phyloP scores from a whole-genome alignment of 2,329 filamentous ascomycete genomes.

The Fulvia fulva region DNA sequence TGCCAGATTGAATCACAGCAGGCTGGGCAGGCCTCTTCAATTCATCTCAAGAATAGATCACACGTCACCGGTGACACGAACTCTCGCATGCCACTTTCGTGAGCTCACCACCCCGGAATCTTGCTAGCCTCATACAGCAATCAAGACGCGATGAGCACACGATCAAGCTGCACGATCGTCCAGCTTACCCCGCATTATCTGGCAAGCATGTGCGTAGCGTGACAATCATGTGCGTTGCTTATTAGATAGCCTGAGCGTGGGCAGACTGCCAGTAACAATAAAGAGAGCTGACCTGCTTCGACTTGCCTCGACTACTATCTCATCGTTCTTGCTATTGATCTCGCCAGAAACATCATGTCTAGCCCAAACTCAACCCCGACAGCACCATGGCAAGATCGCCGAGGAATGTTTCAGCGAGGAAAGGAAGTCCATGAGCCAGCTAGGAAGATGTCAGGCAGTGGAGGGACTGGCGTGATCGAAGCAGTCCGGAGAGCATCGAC shows the following conservation, averaged over 20 bases:
- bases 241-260: neutral
- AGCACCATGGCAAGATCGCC: constrained; percentile 29
- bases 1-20: neutral
- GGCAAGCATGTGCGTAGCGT: neutral
- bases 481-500: constrained; percentile 28
- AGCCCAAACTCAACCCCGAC: neutral
- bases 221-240: constrained; percentile 3
- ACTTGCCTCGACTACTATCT: neutral
- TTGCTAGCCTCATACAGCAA: neutral
- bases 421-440: constrained; percentile 32
- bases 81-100: neutral
- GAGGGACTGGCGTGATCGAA: constrained; percentile 22
- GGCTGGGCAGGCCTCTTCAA: neutral
- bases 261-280: neutral
- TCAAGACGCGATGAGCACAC: neutral
- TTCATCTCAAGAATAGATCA: neutral
- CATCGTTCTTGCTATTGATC: neutral
- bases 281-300: neutral
- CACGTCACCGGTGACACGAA: neutral
- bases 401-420: constrained; percentile 33
- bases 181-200: constrained; percentile 2
- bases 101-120: neutral
- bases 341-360: constrained; percentile 9
- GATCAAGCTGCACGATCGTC: constrained; percentile 1
- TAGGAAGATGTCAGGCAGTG: constrained; percentile 10